A percentile compares a stretch with the other conserved stretches of the same genome.
Evolutionary conservation across 2,329 filamentous ascomycete species (phyloP).

Genomic region (Neofusicoccum laricinum): DNA sequence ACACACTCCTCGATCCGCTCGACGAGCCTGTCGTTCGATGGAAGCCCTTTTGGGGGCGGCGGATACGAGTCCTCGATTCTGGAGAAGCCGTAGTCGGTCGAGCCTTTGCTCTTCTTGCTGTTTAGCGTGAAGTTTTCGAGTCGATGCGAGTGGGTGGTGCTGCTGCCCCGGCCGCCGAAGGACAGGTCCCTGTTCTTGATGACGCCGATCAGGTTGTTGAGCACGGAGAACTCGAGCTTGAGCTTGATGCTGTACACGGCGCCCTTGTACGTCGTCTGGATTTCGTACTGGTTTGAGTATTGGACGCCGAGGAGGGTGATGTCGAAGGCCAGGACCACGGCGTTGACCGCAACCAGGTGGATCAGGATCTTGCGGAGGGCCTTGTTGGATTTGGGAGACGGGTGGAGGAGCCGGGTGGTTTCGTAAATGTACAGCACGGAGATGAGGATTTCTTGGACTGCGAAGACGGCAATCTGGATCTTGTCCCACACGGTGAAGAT

Average conservation of each 20-base stretch:
- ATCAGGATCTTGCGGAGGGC: conserved; percentile 26
- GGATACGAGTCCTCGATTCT: too few species aligned
- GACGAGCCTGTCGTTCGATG: too few species aligned
- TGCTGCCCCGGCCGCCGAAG: background rate
- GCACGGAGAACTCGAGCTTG: conserved; percentile 56
- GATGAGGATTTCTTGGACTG: conserved; percentile 38
- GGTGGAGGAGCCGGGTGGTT: background rate
- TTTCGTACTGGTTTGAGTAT: conserved; percentile 36
- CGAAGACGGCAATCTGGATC: conserved; percentile 44
- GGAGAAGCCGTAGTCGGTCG: background rate
- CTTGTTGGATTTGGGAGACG: background rate
- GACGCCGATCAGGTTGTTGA: conserved; percentile 45
- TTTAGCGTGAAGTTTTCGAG: background rate
- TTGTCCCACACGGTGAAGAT: conserved; percentile 45
- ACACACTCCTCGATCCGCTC: background rate
- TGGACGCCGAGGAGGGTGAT: conserved; percentile 38
- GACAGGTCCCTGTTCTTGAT: conserved; percentile 16
- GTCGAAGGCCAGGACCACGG: conserved; percentile 41
- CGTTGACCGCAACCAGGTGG: conserved; percentile 38
- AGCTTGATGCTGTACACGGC: conserved; percentile 48
- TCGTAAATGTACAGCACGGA: conserved; percentile 4
- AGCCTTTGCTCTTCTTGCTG: background rate
- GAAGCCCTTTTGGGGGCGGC: too few species aligned
- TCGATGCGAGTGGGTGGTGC: background rate
- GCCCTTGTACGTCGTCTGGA: conserved; percentile 40